These are phyloP conservation scores for Lachnum nothofagi DNA, from an alignment of 2,329 filamentous ascomycete genomes.

Conservation along the genomic window DNA sequence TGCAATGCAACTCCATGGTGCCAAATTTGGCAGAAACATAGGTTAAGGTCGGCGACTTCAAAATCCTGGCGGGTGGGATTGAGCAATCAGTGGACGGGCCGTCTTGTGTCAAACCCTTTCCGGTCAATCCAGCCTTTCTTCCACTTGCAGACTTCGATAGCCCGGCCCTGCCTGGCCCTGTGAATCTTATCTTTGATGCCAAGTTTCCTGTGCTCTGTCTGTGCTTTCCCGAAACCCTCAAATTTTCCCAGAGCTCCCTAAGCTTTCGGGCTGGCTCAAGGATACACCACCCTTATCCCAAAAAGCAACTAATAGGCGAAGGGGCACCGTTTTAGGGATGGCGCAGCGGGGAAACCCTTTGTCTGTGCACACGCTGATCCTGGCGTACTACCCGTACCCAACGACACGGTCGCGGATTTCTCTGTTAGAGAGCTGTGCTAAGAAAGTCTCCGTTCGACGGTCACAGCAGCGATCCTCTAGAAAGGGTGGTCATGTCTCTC, in stretches of 20 bases:
- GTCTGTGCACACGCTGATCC: neutral
- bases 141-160: neutral
- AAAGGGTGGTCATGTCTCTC: neutral
- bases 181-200: slow-evolving; percentile 1
- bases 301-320: slow-evolving; percentile 12
- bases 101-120: neutral
- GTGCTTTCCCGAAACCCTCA: neutral
- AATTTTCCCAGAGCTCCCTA: neutral
- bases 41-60: slow-evolving; percentile 11
- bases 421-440: neutral
- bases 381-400: slow-evolving; percentile 8
- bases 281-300: slow-evolving; percentile 1
- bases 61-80: neutral
- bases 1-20: slow-evolving; percentile 1
- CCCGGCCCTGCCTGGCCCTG: neutral
- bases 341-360: slow-evolving; percentile 3
- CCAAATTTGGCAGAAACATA: neutral
- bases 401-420: slow-evolving; percentile 8
- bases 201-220: neutral
- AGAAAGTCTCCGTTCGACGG: slow-evolving; percentile 4
- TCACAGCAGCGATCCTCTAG: neutral
- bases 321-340: slow-evolving; percentile 2
- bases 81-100: neutral
- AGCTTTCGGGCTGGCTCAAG: neutral
- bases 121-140: neutral